Evolutionary conservation across 1,139 yeast genomes (phyloP).

Genomic region (Lodderomyces metapsilosis): DNA sequence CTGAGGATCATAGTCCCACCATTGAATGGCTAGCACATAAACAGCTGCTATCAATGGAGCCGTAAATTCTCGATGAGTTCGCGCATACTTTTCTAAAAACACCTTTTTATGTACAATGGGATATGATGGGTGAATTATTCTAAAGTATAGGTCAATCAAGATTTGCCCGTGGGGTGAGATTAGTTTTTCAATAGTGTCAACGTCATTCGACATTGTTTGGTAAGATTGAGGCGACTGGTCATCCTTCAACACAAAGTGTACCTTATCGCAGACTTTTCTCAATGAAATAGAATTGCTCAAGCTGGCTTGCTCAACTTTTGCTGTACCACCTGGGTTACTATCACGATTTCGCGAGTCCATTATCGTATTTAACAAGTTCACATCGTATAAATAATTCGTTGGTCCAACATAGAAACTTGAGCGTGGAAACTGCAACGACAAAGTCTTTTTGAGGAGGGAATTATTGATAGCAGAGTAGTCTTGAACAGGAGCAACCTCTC

Average conservation of each 20-base stretch:
- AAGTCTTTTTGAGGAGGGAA: slow-evolving; percentile 42
- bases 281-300: slow-evolving; percentile 56
- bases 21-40: slow-evolving; percentile 70
- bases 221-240: slow-evolving; percentile 68
- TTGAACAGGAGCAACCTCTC: slow-evolving; percentile 54
- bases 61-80: slow-evolving; percentile 75
- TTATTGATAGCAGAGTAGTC: slow-evolving; percentile 55
- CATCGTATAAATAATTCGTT: slow-evolving; percentile 64
- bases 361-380: slow-evolving; percentile 54
- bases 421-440: slow-evolving; percentile 64
- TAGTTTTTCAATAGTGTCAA: slow-evolving; percentile 68
- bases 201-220: slow-evolving; percentile 62
- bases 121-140: slow-evolving; percentile 75
- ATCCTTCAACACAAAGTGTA: slow-evolving; percentile 67
- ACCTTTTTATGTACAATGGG: slow-evolving; percentile 78
- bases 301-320: slow-evolving; percentile 53
- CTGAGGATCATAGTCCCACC: slow-evolving; percentile 83
- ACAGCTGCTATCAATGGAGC: slow-evolving; percentile 78
- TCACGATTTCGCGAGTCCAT: slow-evolving; percentile 41
- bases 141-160: slow-evolving; percentile 66
- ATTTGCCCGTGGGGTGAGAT: slow-evolving; percentile 78
- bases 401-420: slow-evolving; percentile 78
- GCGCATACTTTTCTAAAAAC: slow-evolving; percentile 69
- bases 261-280: slow-evolving; percentile 64
- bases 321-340: slow-evolving; percentile 26